Percentiles rank a stretch among this genome's conserved stretches.
Conservation (phyloP, 257 asterid genomes). For the Parsonsia alboflavescens region DNA sequence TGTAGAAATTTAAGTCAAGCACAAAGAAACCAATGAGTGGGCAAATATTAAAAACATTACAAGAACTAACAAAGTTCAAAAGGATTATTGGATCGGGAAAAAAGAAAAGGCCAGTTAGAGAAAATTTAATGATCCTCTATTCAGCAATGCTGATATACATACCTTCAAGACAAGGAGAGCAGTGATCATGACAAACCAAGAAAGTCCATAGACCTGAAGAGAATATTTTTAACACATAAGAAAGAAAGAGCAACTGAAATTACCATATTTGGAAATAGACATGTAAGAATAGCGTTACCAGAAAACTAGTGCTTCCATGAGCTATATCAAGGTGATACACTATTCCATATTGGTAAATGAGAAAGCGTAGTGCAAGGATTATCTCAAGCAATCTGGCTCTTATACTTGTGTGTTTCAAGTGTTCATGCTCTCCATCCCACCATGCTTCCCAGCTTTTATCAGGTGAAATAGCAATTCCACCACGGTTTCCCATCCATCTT, state of each 20-base stretch:
- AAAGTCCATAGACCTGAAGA: conserved; percentile 82
- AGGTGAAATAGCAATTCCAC: conserved; percentile 80
- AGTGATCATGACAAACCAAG: conserved; percentile 87
- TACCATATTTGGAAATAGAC: background rate
- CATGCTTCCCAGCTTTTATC: conserved; percentile 99
- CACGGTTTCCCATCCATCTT: conserved; percentile 98
- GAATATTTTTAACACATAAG: conserved; percentile 16
- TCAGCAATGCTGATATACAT: conserved; percentile 5
- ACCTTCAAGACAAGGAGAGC: conserved; percentile 87
- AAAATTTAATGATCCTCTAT: background rate
- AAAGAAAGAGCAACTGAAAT: conserved; percentile 18
- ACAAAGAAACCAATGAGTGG: background rate
- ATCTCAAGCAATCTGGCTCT: conserved; percentile 81
- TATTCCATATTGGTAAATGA: conserved; percentile 89
- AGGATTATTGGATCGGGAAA: background rate
- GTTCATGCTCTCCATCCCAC: conserved; percentile 98
- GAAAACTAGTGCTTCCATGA: conserved; percentile 53
- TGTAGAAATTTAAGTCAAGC: conserved; percentile 19
- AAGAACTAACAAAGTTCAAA: background rate
- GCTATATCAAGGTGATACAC: conserved; percentile 90
- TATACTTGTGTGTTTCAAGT: conserved; percentile 57
- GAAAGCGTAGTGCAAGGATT: conserved; percentile 70
- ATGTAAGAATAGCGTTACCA: conserved; percentile 37
- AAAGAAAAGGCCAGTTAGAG: background rate
- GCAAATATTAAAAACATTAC: background rate